Conservation (phyloP, 2,329 filamentous ascomycete species). For the Stemphylium lycopersici region DNA sequence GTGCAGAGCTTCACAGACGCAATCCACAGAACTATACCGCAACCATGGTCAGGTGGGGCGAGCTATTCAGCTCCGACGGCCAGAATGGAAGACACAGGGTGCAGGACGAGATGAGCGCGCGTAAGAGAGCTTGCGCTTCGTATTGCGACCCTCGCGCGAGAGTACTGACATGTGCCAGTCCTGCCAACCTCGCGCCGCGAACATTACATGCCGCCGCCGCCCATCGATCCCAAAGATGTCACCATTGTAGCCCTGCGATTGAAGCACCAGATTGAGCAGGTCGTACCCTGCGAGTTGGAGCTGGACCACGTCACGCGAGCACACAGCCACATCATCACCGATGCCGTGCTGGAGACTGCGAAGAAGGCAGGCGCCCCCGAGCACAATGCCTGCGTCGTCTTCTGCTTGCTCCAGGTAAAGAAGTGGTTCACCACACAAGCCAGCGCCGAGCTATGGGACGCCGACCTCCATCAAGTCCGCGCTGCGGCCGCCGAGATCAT, state of each 20-base stretch:
- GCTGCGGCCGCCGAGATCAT: slow-evolving; percentile 88
- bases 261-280: slow-evolving; percentile 87
- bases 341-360: slow-evolving; percentile 78
- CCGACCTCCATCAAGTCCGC: slow-evolving; percentile 78
- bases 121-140: slow-evolving; percentile 33
- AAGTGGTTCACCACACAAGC: slow-evolving; percentile 83
- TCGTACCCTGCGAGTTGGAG: slow-evolving; percentile 88
- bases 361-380: slow-evolving; percentile 79
- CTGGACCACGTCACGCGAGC: slow-evolving; percentile 74
- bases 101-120: slow-evolving; percentile 51
- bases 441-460: slow-evolving; percentile 85
- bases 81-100: slow-evolving; percentile 47
- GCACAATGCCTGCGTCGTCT: slow-evolving; percentile 80
- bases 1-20: not conserved
- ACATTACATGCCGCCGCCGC: slow-evolving; percentile 62
- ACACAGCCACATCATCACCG: slow-evolving; percentile 85
- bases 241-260: slow-evolving; percentile 89
- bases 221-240: slow-evolving; percentile 77
- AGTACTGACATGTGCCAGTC: slow-evolving; percentile 54
- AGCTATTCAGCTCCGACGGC: slow-evolving; percentile 46
- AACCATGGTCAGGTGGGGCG: slow-evolving; percentile 49
- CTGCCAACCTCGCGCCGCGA: slow-evolving; percentile 67
- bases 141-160: not conserved
- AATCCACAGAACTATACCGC: not conserved
- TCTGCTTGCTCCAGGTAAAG: slow-evolving; percentile 75